A percentile compares a stretch with the other conserved stretches of the same genome.
phyloP scores from a whole-genome alignment of 106 monocot genomes.

The Hemerocallis citrina region DNA sequence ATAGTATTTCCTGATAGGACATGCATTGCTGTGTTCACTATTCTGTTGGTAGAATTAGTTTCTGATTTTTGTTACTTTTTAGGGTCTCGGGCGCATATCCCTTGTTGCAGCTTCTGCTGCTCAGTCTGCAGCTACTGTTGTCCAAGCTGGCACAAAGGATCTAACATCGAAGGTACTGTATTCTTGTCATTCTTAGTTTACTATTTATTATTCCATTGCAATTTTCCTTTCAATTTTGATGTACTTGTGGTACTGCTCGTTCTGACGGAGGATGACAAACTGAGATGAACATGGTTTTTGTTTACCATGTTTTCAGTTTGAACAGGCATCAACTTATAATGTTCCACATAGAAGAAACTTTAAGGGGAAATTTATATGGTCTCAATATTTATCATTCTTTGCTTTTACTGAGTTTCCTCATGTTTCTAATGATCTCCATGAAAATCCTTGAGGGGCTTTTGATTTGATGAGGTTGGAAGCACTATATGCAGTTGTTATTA shows the following conservation, averaged over 20 bases:
- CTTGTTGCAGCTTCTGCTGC: conserved; percentile 23
- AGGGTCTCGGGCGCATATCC: conserved; percentile 23
- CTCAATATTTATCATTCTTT: no score
- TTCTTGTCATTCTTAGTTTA: background rate
- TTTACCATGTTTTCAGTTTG: background rate
- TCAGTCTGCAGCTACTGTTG: conserved; percentile 18
- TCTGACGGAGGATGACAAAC: background rate
- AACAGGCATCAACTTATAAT: no score
- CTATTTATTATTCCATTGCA: background rate
- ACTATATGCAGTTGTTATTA: no score
- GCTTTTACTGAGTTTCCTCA: no score
- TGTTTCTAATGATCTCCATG: no score
- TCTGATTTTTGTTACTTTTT: background rate
- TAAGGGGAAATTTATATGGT: no score
- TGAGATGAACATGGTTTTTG: background rate
- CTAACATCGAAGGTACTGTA: conserved; percentile 22
- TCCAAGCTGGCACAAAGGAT: conserved; percentile 20
- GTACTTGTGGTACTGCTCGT: background rate
- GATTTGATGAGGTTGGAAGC: no score
- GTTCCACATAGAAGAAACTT: no score
- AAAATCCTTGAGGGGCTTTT: no score
- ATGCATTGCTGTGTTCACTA: no score
- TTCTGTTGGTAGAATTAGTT: no score
- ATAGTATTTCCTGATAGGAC: no score
- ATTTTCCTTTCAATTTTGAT: conserved; percentile 2